Percentiles rank a stretch among this genome's conserved stretches.
Conservation (phyloP, 441 rosid species). For the Erodium moschatum region DNA sequence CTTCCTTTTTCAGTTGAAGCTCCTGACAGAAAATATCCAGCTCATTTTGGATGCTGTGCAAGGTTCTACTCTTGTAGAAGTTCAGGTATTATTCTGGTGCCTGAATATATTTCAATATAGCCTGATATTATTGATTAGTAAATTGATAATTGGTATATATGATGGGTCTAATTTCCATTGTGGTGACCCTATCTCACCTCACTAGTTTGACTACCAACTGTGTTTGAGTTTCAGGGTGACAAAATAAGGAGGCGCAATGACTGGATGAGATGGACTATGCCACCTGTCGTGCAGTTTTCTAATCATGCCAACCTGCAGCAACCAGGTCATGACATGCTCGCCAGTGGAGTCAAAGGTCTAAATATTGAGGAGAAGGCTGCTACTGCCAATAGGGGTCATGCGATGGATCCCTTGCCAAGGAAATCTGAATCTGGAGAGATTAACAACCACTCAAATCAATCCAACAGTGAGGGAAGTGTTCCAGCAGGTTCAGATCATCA, state of each 20-base stretch:
- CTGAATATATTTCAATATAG: neutral
- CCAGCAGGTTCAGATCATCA: neutral
- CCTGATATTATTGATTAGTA: neutral
- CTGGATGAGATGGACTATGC: constrained; percentile 12
- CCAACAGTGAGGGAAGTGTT: neutral
- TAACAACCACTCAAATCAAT: neutral
- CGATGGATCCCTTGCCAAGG: neutral
- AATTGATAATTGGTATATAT: constrained; percentile 3
- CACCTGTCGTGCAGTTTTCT: neutral
- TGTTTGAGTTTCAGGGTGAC: constrained; percentile 20
- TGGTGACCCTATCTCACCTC: neutral
- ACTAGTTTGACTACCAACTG: neutral
- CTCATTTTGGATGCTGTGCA: constrained; percentile 17
- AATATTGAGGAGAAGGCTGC: neutral
- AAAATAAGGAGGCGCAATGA: constrained; percentile 21
- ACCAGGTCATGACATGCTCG: constrained; percentile 7
- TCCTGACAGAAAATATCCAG: constrained; percentile 13
- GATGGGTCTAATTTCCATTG: neutral
- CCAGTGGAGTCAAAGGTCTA: neutral
- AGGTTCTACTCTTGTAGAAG: constrained; percentile 20
- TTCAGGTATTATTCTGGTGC: constrained; percentile 18
- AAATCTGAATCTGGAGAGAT: neutral
- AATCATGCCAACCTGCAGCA: neutral
- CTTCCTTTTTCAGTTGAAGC: constrained; percentile 13
- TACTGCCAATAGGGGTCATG: neutral